Evolutionary conservation across 2,329 filamentous ascomycete species (phyloP).

Genomic region (Monosporascus sp.): DNA sequence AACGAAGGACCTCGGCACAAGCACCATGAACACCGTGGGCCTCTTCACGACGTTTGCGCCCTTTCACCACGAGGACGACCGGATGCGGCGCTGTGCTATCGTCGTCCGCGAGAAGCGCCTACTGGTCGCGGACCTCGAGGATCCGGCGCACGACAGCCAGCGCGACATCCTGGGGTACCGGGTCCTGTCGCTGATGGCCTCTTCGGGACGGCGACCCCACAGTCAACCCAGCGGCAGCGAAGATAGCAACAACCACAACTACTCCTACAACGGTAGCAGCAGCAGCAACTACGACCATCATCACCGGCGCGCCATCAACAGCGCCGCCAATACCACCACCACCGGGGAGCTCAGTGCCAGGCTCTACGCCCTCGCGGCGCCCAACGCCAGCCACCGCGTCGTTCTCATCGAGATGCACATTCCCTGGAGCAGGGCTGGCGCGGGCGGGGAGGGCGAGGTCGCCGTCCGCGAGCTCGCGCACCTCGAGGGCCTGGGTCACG

Average conservation of each 20-base stretch:
- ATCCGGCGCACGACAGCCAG: neutral
- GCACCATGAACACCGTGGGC: conserved; percentile 12
- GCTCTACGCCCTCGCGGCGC: conserved; percentile 19
- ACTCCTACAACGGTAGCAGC: neutral
- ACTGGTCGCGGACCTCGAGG: conserved; percentile 13
- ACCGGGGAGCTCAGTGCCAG: conserved; percentile 10
- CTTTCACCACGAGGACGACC: conserved; percentile 8
- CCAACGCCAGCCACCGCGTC: conserved; percentile 1
- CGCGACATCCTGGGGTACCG: conserved; percentile 19
- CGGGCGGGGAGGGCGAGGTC: conserved; percentile 1
- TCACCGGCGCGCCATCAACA: neutral
- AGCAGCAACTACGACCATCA: neutral
- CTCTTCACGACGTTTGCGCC: conserved; percentile 26
- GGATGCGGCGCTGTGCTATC: conserved; percentile 13
- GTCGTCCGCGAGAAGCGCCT: conserved; percentile 23
- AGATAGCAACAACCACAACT: neutral
- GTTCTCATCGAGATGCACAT: conserved; percentile 18
- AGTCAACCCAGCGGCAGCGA: neutral
- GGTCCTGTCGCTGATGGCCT: conserved; percentile 21
- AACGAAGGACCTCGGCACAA: conserved; percentile 14
- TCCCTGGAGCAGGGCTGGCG: conserved; percentile 15
- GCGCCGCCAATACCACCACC: neutral
- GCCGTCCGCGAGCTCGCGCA: conserved; percentile 7
- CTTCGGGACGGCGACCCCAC: neutral
- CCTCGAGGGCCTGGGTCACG: conserved; percentile 10